These are phyloP conservation scores for Bremia lactucae DNA, from an alignment of 352 stramenopile species.

Conservation along the genomic window DNA sequence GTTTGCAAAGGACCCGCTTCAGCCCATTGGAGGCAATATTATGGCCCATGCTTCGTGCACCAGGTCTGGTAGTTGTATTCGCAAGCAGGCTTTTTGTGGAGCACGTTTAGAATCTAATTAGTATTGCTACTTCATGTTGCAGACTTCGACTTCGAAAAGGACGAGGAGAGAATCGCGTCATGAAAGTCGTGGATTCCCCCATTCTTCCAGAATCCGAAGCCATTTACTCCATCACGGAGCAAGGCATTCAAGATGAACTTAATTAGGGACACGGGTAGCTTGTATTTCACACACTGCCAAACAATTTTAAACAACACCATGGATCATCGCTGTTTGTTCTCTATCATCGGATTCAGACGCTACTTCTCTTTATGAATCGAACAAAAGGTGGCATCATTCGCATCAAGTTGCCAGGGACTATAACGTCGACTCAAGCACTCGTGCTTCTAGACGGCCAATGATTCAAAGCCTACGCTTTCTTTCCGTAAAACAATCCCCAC, in stretches of 20 bases:
- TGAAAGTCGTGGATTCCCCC: slow-evolving; percentile 94
- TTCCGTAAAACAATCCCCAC: slow-evolving; percentile 62
- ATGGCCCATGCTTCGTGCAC: slow-evolving; percentile 81
- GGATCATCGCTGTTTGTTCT: too few species aligned
- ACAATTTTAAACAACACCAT: too few species aligned
- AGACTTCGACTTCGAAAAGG: slow-evolving; percentile 93
- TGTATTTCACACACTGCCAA: too few species aligned
- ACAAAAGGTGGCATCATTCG: too few species aligned
- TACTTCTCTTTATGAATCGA: too few species aligned
- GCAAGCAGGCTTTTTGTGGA: background rate
- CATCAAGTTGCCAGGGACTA: too few species aligned
- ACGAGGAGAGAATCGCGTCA: slow-evolving; percentile 96
- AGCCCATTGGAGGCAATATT: slow-evolving; percentile 88
- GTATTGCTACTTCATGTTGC: background rate
- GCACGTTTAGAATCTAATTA: too few species aligned
- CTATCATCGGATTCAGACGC: too few species aligned
- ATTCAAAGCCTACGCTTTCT: slow-evolving; percentile 30
- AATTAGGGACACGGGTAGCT: slow-evolving; percentile 54
- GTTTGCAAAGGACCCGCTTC: slow-evolving; percentile 85
- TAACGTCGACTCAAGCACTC: too few species aligned
- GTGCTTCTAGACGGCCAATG: too few species aligned
- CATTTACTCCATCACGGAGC: slow-evolving; percentile 94
- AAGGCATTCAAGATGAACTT: slow-evolving; percentile 89
- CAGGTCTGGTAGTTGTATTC: slow-evolving; percentile 11
- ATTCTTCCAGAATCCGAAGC: slow-evolving; percentile 96